phyloP scores from a whole-genome alignment of 2,329 filamentous ascomycete species.

The Cordyceps pruinosa region DNA sequence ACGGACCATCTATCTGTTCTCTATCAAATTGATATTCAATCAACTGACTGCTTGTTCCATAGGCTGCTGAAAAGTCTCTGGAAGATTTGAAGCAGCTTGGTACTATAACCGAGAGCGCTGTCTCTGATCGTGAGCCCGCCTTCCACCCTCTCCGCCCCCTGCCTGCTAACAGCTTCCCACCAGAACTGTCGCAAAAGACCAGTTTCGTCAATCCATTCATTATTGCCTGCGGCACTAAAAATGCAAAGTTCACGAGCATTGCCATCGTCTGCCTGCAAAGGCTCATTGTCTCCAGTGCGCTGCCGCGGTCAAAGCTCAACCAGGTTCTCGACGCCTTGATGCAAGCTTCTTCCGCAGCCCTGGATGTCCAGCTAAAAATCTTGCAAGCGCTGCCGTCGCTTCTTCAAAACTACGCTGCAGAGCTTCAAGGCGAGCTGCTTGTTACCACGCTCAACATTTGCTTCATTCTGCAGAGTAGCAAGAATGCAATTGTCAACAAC shows the following conservation, averaged over 20 bases:
- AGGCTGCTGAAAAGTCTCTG: constrained; percentile 90
- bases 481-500: constrained; percentile 88
- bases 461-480: constrained; percentile 82
- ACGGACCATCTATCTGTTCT: constrained; percentile 23
- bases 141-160: not conserved
- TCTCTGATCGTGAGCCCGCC: constrained; percentile 27
- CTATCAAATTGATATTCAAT: not conserved
- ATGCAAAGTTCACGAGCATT: constrained; percentile 82
- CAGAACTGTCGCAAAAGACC: constrained; percentile 75
- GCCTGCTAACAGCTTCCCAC: constrained; percentile 17
- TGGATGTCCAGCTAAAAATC: constrained; percentile 94
- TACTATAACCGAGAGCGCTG: constrained; percentile 30
- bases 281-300: constrained; percentile 72
- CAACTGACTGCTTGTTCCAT: constrained; percentile 2
- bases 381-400: constrained; percentile 85
- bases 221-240: constrained; percentile 83
- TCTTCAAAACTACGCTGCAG: constrained; percentile 79
- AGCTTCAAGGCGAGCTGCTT: constrained; percentile 74
- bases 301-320: constrained; percentile 71
- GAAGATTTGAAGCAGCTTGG: constrained; percentile 66
- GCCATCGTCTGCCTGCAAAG: constrained; percentile 85
- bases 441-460: constrained; percentile 83
- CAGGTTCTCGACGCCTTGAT: constrained; percentile 84
- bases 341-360: constrained; percentile 69
- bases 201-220: constrained; percentile 92